Evolutionary conservation across 2,329 filamentous ascomycete genomes (phyloP).

Genomic region (Fusarium annulatum): DNA sequence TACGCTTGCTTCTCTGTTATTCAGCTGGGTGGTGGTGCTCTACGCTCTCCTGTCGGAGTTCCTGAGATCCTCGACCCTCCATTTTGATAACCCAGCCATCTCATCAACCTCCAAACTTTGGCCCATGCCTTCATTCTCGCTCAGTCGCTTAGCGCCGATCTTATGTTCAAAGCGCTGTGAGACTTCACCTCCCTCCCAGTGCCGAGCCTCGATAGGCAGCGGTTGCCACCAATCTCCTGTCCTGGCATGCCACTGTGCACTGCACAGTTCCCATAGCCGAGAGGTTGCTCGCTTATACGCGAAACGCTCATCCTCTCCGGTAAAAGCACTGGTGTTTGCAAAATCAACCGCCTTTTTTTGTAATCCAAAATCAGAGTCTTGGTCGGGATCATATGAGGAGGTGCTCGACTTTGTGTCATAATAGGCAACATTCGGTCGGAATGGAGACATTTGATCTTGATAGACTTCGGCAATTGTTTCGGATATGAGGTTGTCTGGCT

Average conservation of each 20-base stretch:
- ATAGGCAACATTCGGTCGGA: slow-evolving; percentile 80
- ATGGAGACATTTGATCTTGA: slow-evolving; percentile 80
- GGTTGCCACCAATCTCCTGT: slow-evolving; percentile 78
- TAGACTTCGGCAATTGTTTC: slow-evolving; percentile 73
- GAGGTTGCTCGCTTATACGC: slow-evolving; percentile 82
- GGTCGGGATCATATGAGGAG: slow-evolving; percentile 64
- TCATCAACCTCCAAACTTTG: slow-evolving; percentile 51
- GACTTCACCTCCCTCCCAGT: slow-evolving; percentile 68
- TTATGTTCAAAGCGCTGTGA: slow-evolving; percentile 38
- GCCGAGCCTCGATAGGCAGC: slow-evolving; percentile 69
- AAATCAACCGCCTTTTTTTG: slow-evolving; percentile 68
- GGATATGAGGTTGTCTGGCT: slow-evolving; percentile 54
- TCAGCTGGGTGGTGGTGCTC: not conserved
- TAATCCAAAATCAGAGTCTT: slow-evolving; percentile 66
- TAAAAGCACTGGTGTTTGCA: slow-evolving; percentile 73
- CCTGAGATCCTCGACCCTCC: slow-evolving; percentile 51
- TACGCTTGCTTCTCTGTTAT: not conserved
- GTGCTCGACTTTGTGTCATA: slow-evolving; percentile 64
- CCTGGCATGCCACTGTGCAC: slow-evolving; percentile 75
- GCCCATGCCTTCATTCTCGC: slow-evolving; percentile 48
- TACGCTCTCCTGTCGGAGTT: slow-evolving; percentile 32
- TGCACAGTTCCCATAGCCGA: slow-evolving; percentile 86
- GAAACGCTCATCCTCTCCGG: slow-evolving; percentile 84
- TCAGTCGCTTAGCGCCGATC: not conserved
- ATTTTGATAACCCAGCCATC: slow-evolving; percentile 54